phyloP scores from a whole-genome alignment of 2,329 filamentous ascomycete species.

The Colletotrichum ledebouriae region DNA sequence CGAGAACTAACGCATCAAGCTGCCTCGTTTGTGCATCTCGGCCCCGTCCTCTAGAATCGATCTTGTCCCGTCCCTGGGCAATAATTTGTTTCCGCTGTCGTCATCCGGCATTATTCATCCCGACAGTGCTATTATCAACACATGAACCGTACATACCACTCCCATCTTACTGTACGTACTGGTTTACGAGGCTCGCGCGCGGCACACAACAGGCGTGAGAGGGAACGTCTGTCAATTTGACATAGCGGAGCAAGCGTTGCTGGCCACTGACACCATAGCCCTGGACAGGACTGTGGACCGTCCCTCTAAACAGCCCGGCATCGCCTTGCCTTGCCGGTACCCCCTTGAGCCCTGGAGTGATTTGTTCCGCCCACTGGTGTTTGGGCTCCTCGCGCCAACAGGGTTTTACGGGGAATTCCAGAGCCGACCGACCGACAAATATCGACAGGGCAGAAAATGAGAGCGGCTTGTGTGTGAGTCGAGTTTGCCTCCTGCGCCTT shows the following conservation, averaged over 20 bases:
- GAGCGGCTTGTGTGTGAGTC: slow-evolving; percentile 29
- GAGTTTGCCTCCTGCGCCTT: slow-evolving; percentile 26
- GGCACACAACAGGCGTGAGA: slow-evolving; percentile 4
- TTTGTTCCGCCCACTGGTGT: slow-evolving; percentile 8
- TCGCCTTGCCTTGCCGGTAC: slow-evolving; percentile 13
- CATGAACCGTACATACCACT: slow-evolving; percentile 5
- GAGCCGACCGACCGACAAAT: slow-evolving; percentile 39
- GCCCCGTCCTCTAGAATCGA: slow-evolving; percentile 3
- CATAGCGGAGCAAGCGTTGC: slow-evolving; percentile 23
- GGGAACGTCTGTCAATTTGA: background rate
- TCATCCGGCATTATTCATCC: slow-evolving; percentile 9
- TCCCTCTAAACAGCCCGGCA: background rate
- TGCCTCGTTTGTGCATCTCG: background rate
- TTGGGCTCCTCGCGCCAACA: slow-evolving; percentile 17
- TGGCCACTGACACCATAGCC: slow-evolving; percentile 11
- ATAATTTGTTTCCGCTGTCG: slow-evolving; percentile 1
- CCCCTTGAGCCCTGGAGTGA: slow-evolving; percentile 2
- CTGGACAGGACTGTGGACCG: slow-evolving; percentile 7
- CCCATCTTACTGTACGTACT: slow-evolving; percentile 23
- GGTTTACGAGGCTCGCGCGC: slow-evolving; percentile 20
- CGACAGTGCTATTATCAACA: slow-evolving; percentile 2
- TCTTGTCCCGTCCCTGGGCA: slow-evolving; percentile 6
- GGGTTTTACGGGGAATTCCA: slow-evolving; percentile 41
- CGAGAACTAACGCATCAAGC: background rate
- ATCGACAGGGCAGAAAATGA: slow-evolving; percentile 38